phyloP scores from a whole-genome alignment of 306 rosid genomes.

The Lathyrus aphaca region DNA sequence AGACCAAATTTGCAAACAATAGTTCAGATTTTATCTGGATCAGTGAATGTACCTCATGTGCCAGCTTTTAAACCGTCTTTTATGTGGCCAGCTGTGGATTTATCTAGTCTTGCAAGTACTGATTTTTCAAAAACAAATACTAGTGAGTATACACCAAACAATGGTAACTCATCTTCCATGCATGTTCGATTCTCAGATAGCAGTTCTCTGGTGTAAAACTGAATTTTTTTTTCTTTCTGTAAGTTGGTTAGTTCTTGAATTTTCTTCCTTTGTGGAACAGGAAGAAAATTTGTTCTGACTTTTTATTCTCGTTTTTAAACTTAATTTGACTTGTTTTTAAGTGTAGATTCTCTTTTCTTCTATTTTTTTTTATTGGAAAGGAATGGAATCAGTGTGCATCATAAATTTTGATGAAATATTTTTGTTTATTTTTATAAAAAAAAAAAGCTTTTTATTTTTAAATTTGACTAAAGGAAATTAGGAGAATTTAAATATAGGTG shows the following conservation, averaged over 20 bases:
- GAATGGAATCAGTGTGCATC: slow-evolving; percentile 27
- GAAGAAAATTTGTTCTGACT: slow-evolving; percentile 18
- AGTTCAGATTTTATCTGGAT: slow-evolving; percentile 66
- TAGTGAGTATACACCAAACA: slow-evolving; percentile 32
- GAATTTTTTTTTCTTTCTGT: background rate
- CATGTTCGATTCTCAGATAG: slow-evolving; percentile 26
- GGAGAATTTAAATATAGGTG: too few species aligned
- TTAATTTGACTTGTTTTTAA: slow-evolving; percentile 34
- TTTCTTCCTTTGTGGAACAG: slow-evolving; percentile 1
- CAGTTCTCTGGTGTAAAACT: slow-evolving; percentile 31
- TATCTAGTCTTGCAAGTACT: slow-evolving; percentile 38
- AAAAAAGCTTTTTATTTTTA: too few species aligned
- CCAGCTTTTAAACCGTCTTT: slow-evolving; percentile 73
- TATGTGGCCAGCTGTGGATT: slow-evolving; percentile 68
- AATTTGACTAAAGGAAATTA: too few species aligned
- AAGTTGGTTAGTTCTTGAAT: slow-evolving; percentile 8
- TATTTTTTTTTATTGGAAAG: slow-evolving; percentile 33
- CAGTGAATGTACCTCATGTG: slow-evolving; percentile 57
- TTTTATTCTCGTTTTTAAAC: background rate
- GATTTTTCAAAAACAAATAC: slow-evolving; percentile 31
- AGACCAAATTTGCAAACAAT: slow-evolving; percentile 66
- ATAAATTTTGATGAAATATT: slow-evolving; percentile 35
- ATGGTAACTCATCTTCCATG: slow-evolving; percentile 39
- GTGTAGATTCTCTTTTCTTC: slow-evolving; percentile 30
- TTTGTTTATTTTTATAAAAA: too few species aligned